Percentiles rank a stretch among this genome's conserved stretches.
phyloP scores from a whole-genome alignment of 2,329 filamentous ascomycete species.

The Fusarium sp. region DNA sequence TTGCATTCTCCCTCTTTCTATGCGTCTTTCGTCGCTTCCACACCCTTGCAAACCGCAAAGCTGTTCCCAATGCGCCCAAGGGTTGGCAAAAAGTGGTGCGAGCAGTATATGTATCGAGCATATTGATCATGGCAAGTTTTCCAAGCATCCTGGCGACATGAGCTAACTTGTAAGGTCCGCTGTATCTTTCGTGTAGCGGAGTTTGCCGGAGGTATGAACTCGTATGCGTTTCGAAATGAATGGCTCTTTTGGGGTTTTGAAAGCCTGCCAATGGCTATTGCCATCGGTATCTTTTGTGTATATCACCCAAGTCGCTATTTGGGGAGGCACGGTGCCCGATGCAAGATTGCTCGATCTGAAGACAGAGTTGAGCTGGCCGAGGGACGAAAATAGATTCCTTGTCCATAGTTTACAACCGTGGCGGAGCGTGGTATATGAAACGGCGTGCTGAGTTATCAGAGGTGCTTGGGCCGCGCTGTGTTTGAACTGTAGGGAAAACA shows the following conservation, averaged over 20 bases:
- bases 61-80: slow-evolving; percentile 41
- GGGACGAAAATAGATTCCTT: neutral
- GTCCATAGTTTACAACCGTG: neutral
- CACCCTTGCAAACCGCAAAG: slow-evolving; percentile 39
- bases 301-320: slow-evolving; percentile 58
- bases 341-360: slow-evolving; percentile 2
- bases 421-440: neutral
- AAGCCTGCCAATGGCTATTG: slow-evolving; percentile 57
- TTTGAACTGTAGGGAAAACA: neutral
- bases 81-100: slow-evolving; percentile 52
- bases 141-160: neutral
- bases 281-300: slow-evolving; percentile 58
- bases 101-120: slow-evolving; percentile 56
- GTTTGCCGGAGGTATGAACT: slow-evolving; percentile 60
- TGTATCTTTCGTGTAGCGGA: slow-evolving; percentile 64
- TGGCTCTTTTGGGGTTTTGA: slow-evolving; percentile 65
- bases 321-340: slow-evolving; percentile 22
- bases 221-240: slow-evolving; percentile 60
- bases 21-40: slow-evolving; percentile 53
- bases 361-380: slow-evolving; percentile 23
- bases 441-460: neutral
- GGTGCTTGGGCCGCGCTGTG: neutral
- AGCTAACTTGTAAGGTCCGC: slow-evolving; percentile 50
- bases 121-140: slow-evolving; percentile 55
- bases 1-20: slow-evolving; percentile 54